phyloP scores from a whole-genome alignment of 495 filamentous ascomycete species.

The Bathelium albidoporum region DNA sequence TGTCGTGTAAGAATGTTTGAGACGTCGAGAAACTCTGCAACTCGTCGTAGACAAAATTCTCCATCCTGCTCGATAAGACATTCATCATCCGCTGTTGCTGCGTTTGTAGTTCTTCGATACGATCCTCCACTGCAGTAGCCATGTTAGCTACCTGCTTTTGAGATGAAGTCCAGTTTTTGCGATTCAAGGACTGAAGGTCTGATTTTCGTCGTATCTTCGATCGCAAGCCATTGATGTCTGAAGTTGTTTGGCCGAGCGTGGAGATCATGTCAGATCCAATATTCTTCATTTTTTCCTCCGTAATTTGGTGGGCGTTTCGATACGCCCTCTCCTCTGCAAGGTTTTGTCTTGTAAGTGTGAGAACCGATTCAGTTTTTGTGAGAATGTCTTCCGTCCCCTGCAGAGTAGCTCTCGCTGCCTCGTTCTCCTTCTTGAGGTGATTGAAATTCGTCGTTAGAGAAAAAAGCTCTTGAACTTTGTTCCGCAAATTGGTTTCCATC shows the following conservation, averaged over 20 bases:
- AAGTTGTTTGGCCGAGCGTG: conserved; percentile 62
- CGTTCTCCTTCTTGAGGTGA: conserved; percentile 74
- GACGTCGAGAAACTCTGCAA: conserved; percentile 54
- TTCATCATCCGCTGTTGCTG: conserved; percentile 62
- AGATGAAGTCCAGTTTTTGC: conserved; percentile 67
- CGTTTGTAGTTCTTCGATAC: conserved; percentile 55
- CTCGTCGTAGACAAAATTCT: conserved; percentile 61
- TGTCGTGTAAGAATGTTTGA: conserved; percentile 56
- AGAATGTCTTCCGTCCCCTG: conserved; percentile 71
- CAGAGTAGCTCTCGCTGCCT: conserved; percentile 56
- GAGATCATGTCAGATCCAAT: conserved; percentile 66
- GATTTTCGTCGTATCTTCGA: conserved; percentile 74
- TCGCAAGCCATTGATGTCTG: conserved; percentile 69
- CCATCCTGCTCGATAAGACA: conserved; percentile 56
- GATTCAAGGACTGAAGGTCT: conserved; percentile 68
- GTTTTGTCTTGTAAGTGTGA: conserved; percentile 61
- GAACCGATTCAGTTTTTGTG: conserved; percentile 74
- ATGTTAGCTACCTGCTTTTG: conserved; percentile 61
- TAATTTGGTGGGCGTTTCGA: conserved; percentile 74
- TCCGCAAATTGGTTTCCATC: conserved; percentile 76
- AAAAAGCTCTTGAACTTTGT: conserved; percentile 87
- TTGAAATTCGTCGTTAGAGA: conserved; percentile 74
- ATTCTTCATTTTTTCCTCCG: conserved; percentile 61
- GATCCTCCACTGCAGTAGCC: conserved; percentile 63
- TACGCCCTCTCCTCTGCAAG: conserved; percentile 72